Conservation (phyloP, 2,329 filamentous ascomycete genomes). For the Pseudopyrenochaeta lycopersici region DNA sequence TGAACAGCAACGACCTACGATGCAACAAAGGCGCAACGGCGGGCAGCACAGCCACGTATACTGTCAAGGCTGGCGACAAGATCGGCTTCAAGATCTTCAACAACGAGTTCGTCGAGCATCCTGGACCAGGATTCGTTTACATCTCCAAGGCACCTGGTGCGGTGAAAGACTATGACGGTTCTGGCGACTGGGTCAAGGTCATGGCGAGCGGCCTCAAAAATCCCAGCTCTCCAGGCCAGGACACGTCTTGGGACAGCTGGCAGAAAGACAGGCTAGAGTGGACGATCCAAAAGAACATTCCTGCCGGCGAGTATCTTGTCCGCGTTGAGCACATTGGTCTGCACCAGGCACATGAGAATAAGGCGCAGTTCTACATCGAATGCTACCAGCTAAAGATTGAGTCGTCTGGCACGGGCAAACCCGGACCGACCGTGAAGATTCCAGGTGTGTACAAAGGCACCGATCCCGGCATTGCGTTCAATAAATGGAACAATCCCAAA, state of each 20-base stretch:
- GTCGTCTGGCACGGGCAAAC: constrained; percentile 51
- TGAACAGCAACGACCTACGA: constrained; percentile 45
- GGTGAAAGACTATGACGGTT: constrained; percentile 73
- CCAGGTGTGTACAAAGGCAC: constrained; percentile 59
- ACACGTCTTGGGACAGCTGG: constrained; percentile 46
- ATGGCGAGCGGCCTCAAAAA: constrained; percentile 43
- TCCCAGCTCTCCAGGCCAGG: constrained; percentile 28
- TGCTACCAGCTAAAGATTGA: constrained; percentile 59
- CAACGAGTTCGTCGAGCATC: constrained; percentile 57
- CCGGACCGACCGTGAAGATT: constrained; percentile 56
- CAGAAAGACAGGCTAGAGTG: constrained; percentile 55
- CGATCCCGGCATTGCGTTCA: constrained; percentile 60
- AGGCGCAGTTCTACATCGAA: constrained; percentile 48
- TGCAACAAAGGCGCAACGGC: constrained; percentile 48
- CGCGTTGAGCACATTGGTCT: constrained; percentile 47
- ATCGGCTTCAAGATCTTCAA: constrained; percentile 62
- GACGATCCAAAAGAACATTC: constrained; percentile 52
- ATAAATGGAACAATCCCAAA: constrained; percentile 51
- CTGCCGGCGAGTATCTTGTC: constrained; percentile 52
- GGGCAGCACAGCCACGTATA: constrained; percentile 47
- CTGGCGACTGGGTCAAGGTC: constrained; percentile 56
- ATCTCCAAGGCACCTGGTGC: constrained; percentile 66
- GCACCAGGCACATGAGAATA: constrained; percentile 40
- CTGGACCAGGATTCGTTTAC: constrained; percentile 50
- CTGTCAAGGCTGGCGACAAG: constrained; percentile 56